Evolutionary conservation across 441 rosid genomes (phyloP).

Genomic region (Arabidopsis lyrata): DNA sequence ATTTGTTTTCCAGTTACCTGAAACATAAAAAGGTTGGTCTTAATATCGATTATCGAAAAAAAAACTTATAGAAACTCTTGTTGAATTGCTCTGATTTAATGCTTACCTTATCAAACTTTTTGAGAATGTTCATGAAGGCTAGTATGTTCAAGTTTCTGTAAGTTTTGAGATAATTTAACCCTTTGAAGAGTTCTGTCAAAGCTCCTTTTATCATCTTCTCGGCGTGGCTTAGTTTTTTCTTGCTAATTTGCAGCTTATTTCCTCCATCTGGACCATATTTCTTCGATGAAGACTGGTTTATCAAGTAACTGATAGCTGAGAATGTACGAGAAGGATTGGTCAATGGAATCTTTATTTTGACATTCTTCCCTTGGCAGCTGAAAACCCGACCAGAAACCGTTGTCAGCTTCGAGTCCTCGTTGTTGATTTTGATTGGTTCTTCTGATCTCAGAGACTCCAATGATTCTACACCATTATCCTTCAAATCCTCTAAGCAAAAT

Average conservation of each 20-base stretch:
- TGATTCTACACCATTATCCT: slow-evolving; percentile 44
- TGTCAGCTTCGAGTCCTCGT: slow-evolving; percentile 56
- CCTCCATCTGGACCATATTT: slow-evolving; percentile 67
- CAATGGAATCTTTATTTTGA: slow-evolving; percentile 83
- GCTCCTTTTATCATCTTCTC: slow-evolving; percentile 97
- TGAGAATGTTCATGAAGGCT: slow-evolving; percentile 95
- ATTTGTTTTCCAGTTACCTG: slow-evolving; percentile 91
- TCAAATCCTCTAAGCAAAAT: slow-evolving; percentile 52
- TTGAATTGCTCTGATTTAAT: neutral
- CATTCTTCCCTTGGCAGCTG: slow-evolving; percentile 77
- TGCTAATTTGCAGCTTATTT: slow-evolving; percentile 67
- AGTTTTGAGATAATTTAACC: slow-evolving; percentile 85
- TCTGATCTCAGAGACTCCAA: slow-evolving; percentile 58
- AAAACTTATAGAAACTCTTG: slow-evolving; percentile 24
- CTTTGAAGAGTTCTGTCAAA: slow-evolving; percentile 85
- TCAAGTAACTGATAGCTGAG: slow-evolving; percentile 78
- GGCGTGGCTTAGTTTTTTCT: slow-evolving; percentile 77
- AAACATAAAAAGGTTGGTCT: slow-evolving; percentile 16
- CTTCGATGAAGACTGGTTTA: slow-evolving; percentile 69
- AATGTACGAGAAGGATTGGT: slow-evolving; percentile 83
- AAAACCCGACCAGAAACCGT: slow-evolving; percentile 61
- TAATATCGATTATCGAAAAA: neutral
- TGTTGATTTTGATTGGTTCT: slow-evolving; percentile 54
- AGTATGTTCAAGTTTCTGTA: slow-evolving; percentile 96
- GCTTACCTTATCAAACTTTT: slow-evolving; percentile 91